A percentile compares a stretch with the other conserved stretches of the same genome.
Conservation (phyloP, 2,329 filamentous ascomycete species). For the Fusarium cicatricum region DNA sequence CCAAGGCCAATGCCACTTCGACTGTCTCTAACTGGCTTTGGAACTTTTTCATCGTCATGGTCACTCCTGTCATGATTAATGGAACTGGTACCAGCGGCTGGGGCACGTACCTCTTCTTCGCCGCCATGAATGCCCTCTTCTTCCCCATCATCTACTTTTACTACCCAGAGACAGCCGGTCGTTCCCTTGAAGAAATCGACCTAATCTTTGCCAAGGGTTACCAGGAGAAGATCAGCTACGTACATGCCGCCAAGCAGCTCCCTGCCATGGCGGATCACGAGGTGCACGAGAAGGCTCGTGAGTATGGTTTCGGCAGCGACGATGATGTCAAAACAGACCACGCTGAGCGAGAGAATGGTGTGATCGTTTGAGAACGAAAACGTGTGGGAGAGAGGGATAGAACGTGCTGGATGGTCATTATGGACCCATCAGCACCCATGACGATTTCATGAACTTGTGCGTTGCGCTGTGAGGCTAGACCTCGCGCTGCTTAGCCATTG, state of each 20-base stretch:
- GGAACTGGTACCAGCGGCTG: slow-evolving; percentile 56
- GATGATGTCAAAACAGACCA: slow-evolving; percentile 5
- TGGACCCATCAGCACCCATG: no score
- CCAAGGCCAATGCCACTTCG: slow-evolving; percentile 60
- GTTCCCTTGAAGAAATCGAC: slow-evolving; percentile 64
- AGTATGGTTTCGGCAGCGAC: slow-evolving; percentile 21
- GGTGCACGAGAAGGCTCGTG: slow-evolving; percentile 22
- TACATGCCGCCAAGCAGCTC: no score
- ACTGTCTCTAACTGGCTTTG: slow-evolving; percentile 68
- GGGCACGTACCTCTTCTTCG: slow-evolving; percentile 60
- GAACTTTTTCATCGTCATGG: slow-evolving; percentile 63
- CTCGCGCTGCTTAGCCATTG: no score
- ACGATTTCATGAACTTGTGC: no score
- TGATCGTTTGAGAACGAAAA: no score
- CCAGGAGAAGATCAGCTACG: no score
- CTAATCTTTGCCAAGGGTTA: slow-evolving; percentile 19
- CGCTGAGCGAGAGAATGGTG: no score
- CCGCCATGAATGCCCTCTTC: slow-evolving; percentile 60
- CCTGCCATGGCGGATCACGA: slow-evolving; percentile 4
- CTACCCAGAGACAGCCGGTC: slow-evolving; percentile 52
- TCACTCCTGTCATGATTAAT: slow-evolving; percentile 70
- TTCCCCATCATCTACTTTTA: slow-evolving; percentile 60
- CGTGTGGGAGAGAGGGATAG: no score
- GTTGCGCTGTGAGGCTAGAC: no score
- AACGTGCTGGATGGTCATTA: no score